These are phyloP conservation scores for Ascochyta koolunga DNA, from an alignment of 2,329 filamentous ascomycete species.

Conservation along the genomic window DNA sequence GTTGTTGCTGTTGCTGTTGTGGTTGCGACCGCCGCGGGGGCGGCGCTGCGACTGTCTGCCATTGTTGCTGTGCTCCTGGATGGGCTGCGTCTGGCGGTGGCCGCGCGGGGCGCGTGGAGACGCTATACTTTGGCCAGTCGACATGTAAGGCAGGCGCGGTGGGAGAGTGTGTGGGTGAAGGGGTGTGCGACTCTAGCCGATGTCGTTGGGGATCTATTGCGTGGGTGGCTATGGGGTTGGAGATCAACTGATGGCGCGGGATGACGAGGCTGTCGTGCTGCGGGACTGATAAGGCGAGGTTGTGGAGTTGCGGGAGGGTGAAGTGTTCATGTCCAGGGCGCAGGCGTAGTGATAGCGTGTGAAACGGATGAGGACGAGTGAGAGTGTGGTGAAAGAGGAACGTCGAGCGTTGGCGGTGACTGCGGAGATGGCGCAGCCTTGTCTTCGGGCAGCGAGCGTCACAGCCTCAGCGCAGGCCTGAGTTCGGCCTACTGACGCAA, in stretches of 20 bases:
- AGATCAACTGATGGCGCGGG: constrained; percentile 25
- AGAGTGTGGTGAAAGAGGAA: constrained; percentile 15
- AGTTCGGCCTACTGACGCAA: constrained; percentile 15
- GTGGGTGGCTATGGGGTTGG: constrained; percentile 13
- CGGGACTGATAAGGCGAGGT: constrained; percentile 27
- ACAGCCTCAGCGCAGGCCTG: constrained; percentile 18
- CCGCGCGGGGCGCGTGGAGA: constrained; percentile 43
- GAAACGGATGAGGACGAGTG: constrained; percentile 16
- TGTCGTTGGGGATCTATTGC: constrained; percentile 34
- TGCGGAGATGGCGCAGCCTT: constrained; percentile 28
- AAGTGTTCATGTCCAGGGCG: constrained; percentile 44
- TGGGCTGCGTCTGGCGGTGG: constrained; percentile 33
- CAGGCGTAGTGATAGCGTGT: constrained; percentile 29
- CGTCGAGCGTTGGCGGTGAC: constrained; percentile 19
- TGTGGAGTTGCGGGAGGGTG: constrained; percentile 31
- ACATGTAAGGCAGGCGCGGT: constrained; percentile 34
- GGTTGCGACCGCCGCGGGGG: constrained; percentile 41
- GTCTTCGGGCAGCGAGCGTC: constrained; percentile 22
- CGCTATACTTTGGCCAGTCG: constrained; percentile 38
- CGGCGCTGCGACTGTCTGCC: constrained; percentile 39
- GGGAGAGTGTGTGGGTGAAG: not conserved
- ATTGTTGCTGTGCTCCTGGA: constrained; percentile 26
- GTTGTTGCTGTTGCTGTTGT: constrained; percentile 12
- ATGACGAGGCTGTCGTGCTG: constrained; percentile 30
- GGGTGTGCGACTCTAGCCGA: constrained; percentile 28